phyloP scores from a whole-genome alignment of 108 stramenopile species.

The Schizochytrium sp. region DNA sequence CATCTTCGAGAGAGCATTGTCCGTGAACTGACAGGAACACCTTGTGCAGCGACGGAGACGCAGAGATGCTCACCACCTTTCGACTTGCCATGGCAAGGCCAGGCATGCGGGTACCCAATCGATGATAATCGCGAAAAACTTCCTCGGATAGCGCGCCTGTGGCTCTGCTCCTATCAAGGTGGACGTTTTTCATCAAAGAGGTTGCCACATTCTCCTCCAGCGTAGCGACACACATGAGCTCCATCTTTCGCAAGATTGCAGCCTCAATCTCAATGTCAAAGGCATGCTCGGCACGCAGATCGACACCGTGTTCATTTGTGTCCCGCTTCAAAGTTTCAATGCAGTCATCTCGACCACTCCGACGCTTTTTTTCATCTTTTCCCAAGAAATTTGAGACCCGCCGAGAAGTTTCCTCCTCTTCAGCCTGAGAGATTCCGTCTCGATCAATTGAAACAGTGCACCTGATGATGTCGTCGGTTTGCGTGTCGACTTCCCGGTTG shows the following conservation, averaged over 20 bases:
- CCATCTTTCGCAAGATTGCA: background rate
- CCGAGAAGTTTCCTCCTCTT: background rate
- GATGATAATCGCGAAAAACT: too few relatives aligned
- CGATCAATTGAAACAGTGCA: background rate
- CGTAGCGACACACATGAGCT: background rate
- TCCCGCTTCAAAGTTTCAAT: too few relatives aligned
- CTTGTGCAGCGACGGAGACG: background rate
- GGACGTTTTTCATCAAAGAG: background rate
- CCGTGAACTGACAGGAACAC: background rate
- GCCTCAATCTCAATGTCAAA: background rate
- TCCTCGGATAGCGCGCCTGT: too few relatives aligned
- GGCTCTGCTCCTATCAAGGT: too few relatives aligned
- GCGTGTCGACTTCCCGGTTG: background rate
- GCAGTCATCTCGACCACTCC: too few relatives aligned
- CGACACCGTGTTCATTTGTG: too few relatives aligned
- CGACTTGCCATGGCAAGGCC: background rate
- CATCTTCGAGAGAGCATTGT: background rate
- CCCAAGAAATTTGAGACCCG: too few relatives aligned
- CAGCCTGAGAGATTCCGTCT: background rate
- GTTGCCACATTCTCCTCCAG: background rate
- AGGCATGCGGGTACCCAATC: background rate
- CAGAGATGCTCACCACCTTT: background rate
- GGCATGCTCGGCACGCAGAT: background rate
- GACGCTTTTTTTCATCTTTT: too few relatives aligned
- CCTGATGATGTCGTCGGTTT: background rate